Evolutionary conservation across 345 rosid species (phyloP).

Genomic region (Cardiospermum halicacabum): DNA sequence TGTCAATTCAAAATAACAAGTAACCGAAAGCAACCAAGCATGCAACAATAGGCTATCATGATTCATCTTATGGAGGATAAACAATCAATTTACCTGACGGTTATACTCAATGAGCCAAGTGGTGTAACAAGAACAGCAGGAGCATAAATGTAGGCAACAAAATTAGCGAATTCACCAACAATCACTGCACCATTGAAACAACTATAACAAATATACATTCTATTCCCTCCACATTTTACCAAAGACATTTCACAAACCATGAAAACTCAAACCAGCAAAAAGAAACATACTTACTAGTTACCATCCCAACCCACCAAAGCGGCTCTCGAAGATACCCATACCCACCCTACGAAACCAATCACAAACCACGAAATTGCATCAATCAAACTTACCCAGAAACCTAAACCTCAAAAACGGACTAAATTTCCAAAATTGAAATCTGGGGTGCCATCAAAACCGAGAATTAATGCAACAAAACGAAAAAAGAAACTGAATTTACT

Average conservation of each 20-base stretch:
- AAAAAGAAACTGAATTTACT: slow-evolving; percentile 21
- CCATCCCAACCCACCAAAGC: slow-evolving; percentile 85
- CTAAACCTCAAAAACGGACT: background rate
- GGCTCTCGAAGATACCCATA: slow-evolving; percentile 78
- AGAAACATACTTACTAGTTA: slow-evolving; percentile 61
- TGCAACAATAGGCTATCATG: background rate
- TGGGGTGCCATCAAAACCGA: background rate
- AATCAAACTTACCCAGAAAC: too few relatives aligned
- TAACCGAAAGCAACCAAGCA: background rate
- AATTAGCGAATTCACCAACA: slow-evolving; percentile 69
- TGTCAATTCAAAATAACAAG: background rate
- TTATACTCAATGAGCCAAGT: slow-evolving; percentile 72
- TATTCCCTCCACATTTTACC: background rate
- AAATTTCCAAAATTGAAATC: background rate
- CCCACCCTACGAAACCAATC: slow-evolving; percentile 47
- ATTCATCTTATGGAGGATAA: background rate
- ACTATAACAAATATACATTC: background rate
- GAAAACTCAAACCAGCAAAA: background rate
- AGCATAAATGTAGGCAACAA: slow-evolving; percentile 63
- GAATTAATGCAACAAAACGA: background rate
- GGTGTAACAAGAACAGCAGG: slow-evolving; percentile 84
- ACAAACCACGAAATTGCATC: background rate
- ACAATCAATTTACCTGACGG: slow-evolving; percentile 55
- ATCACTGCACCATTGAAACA: slow-evolving; percentile 41
- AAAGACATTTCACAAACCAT: background rate